Percentiles rank a stretch among this genome's conserved stretches.
These are phyloP conservation scores for Sporopachydermia quercuum DNA, from an alignment of 805 yeast genomes.

Conservation along the genomic window DNA sequence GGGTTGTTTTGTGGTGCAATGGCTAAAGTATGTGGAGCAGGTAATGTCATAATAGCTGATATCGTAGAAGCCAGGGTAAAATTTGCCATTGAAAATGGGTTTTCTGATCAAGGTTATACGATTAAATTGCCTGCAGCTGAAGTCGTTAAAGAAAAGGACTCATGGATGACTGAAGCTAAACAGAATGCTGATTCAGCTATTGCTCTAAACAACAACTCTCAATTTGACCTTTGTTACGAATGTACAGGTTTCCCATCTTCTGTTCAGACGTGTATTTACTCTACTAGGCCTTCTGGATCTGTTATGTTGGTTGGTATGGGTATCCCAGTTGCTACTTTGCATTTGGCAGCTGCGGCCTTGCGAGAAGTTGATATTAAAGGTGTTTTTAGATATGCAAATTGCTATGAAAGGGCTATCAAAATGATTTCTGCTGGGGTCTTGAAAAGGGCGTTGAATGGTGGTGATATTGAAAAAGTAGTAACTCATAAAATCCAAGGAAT, in stretches of 20 bases:
- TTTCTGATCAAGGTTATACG: conserved; percentile 15
- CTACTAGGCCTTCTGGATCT: conserved; percentile 14
- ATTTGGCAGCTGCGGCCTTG: conserved; percentile 15
- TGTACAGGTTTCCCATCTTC: conserved; percentile 9
- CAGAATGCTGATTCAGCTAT: conserved; percentile 6
- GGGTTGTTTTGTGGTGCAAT: conserved; percentile 60
- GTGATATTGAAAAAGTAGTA: conserved; percentile 11
- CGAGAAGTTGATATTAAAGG: conserved; percentile 19
- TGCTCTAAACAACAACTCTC: neutral
- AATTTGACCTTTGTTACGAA: conserved; percentile 7
- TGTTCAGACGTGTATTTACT: conserved; percentile 8
- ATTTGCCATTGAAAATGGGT: conserved; percentile 17
- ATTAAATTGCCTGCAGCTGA: conserved; percentile 13
- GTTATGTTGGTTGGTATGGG: conserved; percentile 17
- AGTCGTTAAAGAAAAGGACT: conserved; percentile 6
- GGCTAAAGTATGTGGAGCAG: conserved; percentile 59
- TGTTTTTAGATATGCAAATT: conserved; percentile 18
- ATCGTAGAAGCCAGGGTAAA: conserved; percentile 29
- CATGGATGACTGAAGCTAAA: conserved; percentile 3
- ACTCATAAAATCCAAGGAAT: conserved; percentile 18
- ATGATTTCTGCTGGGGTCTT: conserved; percentile 11
- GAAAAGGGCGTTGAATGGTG: neutral
- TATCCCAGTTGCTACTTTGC: conserved; percentile 18
- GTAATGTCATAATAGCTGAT: conserved; percentile 51
- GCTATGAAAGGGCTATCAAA: conserved; percentile 15